Percentiles rank a stretch among this genome's conserved stretches.
Evolutionary conservation across 164 flowering plant species (phyloP).

Genomic region (Tinospora cordifolia): DNA sequence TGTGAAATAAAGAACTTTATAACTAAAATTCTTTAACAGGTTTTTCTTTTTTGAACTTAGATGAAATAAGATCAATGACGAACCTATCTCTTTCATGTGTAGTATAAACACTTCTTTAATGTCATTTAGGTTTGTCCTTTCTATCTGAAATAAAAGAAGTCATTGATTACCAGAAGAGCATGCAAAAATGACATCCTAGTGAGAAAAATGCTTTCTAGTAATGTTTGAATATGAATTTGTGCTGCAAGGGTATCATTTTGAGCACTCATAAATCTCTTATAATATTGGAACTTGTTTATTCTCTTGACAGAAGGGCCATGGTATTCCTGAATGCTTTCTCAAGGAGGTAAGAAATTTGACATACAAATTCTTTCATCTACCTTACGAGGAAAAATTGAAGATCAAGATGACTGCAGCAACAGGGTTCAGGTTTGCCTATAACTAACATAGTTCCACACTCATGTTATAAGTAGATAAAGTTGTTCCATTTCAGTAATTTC

Average conservation of each 20-base stretch:
- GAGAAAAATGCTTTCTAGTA: neutral
- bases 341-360: constrained; percentile 51
- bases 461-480: neutral
- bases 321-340: constrained; percentile 55
- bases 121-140: neutral
- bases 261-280: neutral
- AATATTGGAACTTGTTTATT: neutral
- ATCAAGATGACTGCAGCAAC: constrained; percentile 67
- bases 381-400: constrained; percentile 40
- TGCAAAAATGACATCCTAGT: neutral
- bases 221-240: neutral
- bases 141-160: neutral
- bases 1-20: no score
- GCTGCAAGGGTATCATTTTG: neutral
- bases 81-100: no score
- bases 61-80: no score
- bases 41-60: no score
- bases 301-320: constrained; percentile 72
- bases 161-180: neutral
- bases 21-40: no score
- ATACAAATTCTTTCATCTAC: constrained; percentile 39
- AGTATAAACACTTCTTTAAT: no score
- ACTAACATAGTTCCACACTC: neutral
- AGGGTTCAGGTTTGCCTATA: constrained; percentile 23
- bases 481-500: constrained; percentile 1